Evolutionary conservation across 305 asterid species (phyloP), one percentile per base, ranked within the genome.

Genomic region (Nicotiana rustica): DNA sequence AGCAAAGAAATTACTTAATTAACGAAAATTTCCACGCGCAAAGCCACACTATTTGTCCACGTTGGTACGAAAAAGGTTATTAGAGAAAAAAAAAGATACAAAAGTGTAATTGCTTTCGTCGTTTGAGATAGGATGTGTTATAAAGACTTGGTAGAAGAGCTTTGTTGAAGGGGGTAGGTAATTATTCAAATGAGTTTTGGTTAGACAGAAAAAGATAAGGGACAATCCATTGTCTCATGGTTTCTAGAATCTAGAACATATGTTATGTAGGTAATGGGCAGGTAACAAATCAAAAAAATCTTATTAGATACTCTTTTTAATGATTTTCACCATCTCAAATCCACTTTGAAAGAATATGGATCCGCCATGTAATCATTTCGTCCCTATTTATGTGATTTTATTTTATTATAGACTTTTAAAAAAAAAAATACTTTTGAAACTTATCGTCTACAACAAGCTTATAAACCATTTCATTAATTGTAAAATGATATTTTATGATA

Each of bases 21-120:
- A 44, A 71, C 3, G 5, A 19, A 44, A 10, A 14, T 75, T 75
- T 75, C 57, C 79, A 75, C 79, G 79, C 79, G 65, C 44, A 75
- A 75, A 29, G 44, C 15, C 64, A 52, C 61, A 75, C 17, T 4
- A 52, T 52, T 49, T 52, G 79, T 75, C 79, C 65, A 75, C 80
- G 29, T 29, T 52, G 18, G 29, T 52, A 29, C 10, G 29, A 29
- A 52, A 49, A 49, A 29, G 15, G 29, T 75, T 13, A 49, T 25
- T 47, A 75, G 17, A 25, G 25, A 71, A 73, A 21, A 75, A 75
- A 73, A 75, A 49, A 10, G 13, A 75, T 25, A 3, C 41, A 56
- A 73, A 73, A 52, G 80, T 75, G 15, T 52, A 15, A 75, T 10
- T 75, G 4, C 65, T 52, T 71, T 73, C 6, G 41, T 6, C 38